These are phyloP conservation scores for Styphnolobium japonicum DNA, from an alignment of 306 rosid species.

Conservation along the genomic window DNA sequence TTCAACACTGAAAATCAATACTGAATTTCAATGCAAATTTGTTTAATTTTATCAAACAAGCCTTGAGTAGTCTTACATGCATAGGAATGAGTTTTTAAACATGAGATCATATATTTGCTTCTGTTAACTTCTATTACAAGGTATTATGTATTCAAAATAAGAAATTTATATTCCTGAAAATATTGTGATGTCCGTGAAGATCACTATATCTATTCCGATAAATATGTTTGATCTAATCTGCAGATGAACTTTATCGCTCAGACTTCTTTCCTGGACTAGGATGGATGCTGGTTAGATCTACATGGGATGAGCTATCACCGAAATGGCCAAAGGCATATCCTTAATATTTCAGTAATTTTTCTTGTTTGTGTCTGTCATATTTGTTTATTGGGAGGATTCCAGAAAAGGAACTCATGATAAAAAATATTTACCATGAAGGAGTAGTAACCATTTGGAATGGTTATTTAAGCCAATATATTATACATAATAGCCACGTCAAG, in stretches of 20 bases:
- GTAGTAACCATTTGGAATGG: background rate
- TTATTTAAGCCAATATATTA: background rate
- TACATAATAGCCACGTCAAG: background rate
- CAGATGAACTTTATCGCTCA: slow-evolving; percentile 89
- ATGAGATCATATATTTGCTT: background rate
- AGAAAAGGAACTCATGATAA: background rate
- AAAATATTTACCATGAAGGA: background rate
- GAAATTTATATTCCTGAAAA: background rate
- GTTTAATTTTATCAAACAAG: slow-evolving; percentile 1
- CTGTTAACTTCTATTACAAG: slow-evolving; percentile 11
- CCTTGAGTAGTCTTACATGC: background rate
- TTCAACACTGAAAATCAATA: background rate
- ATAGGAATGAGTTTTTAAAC: background rate
- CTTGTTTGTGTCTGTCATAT: slow-evolving; percentile 18
- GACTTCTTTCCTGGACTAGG: slow-evolving; percentile 98
- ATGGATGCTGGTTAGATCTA: slow-evolving; percentile 86
- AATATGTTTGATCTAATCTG: slow-evolving; percentile 35
- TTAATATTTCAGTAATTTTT: slow-evolving; percentile 38
- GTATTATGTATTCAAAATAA: background rate
- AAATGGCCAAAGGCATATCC: slow-evolving; percentile 99
- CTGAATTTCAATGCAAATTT: background rate
- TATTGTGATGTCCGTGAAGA: background rate
- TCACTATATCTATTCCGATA: slow-evolving; percentile 8
- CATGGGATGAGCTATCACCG: slow-evolving; percentile 98
- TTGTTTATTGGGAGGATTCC: slow-evolving; percentile 2